A percentile compares a stretch with the other conserved stretches of the same genome.
Conservation (phyloP, 768 basidiomycete genomes). For the Trametes villosa region DNA sequence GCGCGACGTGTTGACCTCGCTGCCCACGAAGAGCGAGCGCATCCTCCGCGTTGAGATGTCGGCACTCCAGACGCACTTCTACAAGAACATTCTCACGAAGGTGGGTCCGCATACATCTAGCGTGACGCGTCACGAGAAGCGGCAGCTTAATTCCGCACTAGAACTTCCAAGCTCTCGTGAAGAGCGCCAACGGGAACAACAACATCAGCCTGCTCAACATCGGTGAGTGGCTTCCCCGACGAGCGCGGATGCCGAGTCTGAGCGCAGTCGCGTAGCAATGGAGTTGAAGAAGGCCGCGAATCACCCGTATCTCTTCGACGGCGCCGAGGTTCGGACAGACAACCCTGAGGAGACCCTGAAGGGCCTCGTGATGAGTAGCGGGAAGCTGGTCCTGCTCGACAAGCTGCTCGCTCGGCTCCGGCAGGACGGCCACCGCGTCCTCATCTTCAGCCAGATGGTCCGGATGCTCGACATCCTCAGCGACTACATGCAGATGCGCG, state of each 20-base stretch:
- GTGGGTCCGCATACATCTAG: conserved; percentile 40
- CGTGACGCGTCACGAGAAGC: conserved; percentile 1
- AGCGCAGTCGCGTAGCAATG: conserved; percentile 67
- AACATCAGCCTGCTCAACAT: conserved; percentile 97
- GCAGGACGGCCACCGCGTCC: conserved; percentile 92
- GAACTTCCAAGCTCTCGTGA: conserved; percentile 93
- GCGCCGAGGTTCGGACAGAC: conserved; percentile 73
- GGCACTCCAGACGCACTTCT: conserved; percentile 94
- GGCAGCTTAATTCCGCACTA: conserved; percentile 36
- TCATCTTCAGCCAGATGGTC: conserved; percentile 99
- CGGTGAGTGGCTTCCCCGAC: conserved; percentile 46
- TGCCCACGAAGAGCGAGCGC: conserved; percentile 98
- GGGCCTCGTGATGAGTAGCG: conserved; percentile 98
- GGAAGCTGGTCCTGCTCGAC: conserved; percentile 97
- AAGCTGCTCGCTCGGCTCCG: conserved; percentile 91
- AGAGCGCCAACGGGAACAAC: conserved; percentile 85
- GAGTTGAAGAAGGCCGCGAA: conserved; percentile 99
- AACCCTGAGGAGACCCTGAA: conserved; percentile 84
- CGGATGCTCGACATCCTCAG: conserved; percentile 98
- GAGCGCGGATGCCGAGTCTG: background rate
- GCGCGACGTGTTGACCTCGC: conserved; percentile 91
- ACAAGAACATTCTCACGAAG: conserved; percentile 97
- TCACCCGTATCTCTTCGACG: conserved; percentile 97
- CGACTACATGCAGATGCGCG: conserved; percentile 91
- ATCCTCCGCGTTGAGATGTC: conserved; percentile 98